Base-by-base conservation (phyloP, 73 alveolate species). In the Blepharisma stoltei region DNA sequence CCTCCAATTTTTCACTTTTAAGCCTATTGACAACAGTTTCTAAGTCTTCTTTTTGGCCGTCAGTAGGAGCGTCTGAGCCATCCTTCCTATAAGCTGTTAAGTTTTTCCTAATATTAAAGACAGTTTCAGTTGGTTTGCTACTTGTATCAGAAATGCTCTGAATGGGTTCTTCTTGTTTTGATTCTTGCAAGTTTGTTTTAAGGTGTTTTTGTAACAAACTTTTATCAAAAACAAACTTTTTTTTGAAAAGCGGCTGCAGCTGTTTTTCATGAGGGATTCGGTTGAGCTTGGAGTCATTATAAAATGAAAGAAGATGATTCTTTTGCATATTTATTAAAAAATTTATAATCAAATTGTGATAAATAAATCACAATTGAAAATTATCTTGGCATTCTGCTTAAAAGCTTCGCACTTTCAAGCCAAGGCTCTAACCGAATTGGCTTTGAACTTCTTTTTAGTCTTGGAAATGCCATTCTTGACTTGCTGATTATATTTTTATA, bases 191-290 rank as follows among this genome's bases (percentile, higher is more conserved):
- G 46, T 60, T n/a, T 9, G 73, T 60, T 38, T 60, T 60, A 38
- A 60, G 0, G 46, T 60, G 73, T 47, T 60, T 60, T 60, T 60
- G 14, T 60, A 60, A 5, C 18, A 38, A 8, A 14, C 23, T 38
- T 60, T 60, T 38, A 14, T 14, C 49, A 8, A 18, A 38, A 1
- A 14, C 73, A 25, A 60, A 60, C 18, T 11, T 18, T 25, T 60
- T 60, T 60, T 60, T 60, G 23, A 60, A 60, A 9, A 60, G 46
- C 47, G 73, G 73, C 46, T 60, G 73, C 46, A 60, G 14, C 23
- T 60, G 14, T 4, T 60, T 60, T n/a, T 60, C 73, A 9, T 60
- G 37, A 18, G 73, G 73, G 73, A 18, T 2, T 14, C 46, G 38
- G 73, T 14, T 60, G 14, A 60, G 73, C 23, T 25, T 14, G 14